Percentiles rank a stretch among this genome's conserved stretches.
phyloP scores from a whole-genome alignment of 768 basidiomycete genomes.

The Termitomyces sp. region DNA sequence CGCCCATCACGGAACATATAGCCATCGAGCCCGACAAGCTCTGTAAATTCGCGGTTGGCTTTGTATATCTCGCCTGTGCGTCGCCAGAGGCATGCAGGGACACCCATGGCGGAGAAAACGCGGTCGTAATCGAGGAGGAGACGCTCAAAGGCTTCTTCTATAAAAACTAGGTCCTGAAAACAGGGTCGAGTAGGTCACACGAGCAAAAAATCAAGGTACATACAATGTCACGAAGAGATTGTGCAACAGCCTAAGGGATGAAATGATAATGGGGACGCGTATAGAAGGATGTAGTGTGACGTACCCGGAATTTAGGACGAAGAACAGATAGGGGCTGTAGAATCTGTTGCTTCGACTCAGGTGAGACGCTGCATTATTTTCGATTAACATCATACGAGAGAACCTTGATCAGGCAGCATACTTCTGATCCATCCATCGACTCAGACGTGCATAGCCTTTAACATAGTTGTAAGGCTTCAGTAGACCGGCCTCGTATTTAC shows the following conservation, averaged over 20 bases:
- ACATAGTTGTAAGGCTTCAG: conserved; percentile 96
- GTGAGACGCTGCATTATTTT: conserved; percentile 58
- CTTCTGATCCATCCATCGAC: conserved; percentile 95
- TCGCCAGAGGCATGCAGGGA: conserved; percentile 95
- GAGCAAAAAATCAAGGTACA: conserved; percentile 17
- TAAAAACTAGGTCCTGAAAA: conserved; percentile 84
- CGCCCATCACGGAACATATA: conserved; percentile 91
- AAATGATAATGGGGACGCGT: not conserved
- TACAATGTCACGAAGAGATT: conserved; percentile 79
- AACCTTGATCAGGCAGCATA: conserved; percentile 24
- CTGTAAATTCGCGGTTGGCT: conserved; percentile 93
- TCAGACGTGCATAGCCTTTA: conserved; percentile 88
- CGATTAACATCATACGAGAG: not conserved
- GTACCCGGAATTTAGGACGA: conserved; percentile 78
- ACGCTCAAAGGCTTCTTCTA: conserved; percentile 97
- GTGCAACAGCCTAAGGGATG: conserved; percentile 59
- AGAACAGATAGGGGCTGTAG: conserved; percentile 83
- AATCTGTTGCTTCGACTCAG: conserved; percentile 89
- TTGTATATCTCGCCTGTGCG: conserved; percentile 99
- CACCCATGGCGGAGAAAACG: conserved; percentile 92
- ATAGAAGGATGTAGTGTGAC: conserved; percentile 15
- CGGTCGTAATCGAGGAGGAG: conserved; percentile 93
- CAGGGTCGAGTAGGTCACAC: not conserved
- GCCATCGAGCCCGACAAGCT: conserved; percentile 83
- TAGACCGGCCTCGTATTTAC: conserved; percentile 95